Percentiles rank a stretch among this genome's conserved stretches.
phyloP scores from a whole-genome alignment of 78 protist genomes.

The Dictyostelium intermedium region DNA sequence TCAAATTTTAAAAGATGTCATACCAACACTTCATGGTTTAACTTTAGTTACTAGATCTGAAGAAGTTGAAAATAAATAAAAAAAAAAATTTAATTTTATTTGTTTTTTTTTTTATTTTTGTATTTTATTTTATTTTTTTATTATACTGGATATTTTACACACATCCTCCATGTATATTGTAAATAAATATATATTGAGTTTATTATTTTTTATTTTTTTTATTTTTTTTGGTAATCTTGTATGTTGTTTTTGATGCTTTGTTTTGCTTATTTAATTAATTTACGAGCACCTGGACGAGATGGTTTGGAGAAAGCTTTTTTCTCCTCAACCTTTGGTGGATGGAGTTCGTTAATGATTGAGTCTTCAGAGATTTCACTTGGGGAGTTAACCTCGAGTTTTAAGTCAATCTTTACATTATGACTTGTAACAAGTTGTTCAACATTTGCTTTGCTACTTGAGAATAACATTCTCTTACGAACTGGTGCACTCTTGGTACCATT shows the following conservation, averaged over 20 bases:
- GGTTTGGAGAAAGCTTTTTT: slow-evolving; percentile 76
- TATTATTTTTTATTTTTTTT: not conserved
- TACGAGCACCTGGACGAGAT: slow-evolving; percentile 82
- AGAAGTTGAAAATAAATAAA: not conserved
- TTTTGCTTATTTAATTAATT: not conserved
- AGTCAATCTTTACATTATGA: slow-evolving; percentile 37
- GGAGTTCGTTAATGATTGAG: slow-evolving; percentile 38
- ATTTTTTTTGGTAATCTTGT: not conserved
- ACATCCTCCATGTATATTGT: not conserved
- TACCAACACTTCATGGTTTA: slow-evolving; percentile 65
- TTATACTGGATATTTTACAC: too few species aligned
- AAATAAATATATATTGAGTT: not conserved
- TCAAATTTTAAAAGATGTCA: slow-evolving; percentile 18
- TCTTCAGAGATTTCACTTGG: slow-evolving; percentile 35
- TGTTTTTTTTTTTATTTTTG: too few species aligned
- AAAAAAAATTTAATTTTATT: not conserved
- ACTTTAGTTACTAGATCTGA: slow-evolving; percentile 35
- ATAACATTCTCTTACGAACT: slow-evolving; percentile 77
- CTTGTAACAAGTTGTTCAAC: slow-evolving; percentile 45
- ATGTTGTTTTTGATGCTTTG: not conserved
- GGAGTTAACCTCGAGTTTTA: slow-evolving; percentile 75
- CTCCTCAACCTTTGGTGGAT: slow-evolving; percentile 73
- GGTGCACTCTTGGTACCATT: slow-evolving; percentile 78
- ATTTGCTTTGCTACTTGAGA: slow-evolving; percentile 74
- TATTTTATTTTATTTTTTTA: too few species aligned